Base-by-base conservation (phyloP, 139 green algal species). In the Chlamydomonas eustigma region DNA sequence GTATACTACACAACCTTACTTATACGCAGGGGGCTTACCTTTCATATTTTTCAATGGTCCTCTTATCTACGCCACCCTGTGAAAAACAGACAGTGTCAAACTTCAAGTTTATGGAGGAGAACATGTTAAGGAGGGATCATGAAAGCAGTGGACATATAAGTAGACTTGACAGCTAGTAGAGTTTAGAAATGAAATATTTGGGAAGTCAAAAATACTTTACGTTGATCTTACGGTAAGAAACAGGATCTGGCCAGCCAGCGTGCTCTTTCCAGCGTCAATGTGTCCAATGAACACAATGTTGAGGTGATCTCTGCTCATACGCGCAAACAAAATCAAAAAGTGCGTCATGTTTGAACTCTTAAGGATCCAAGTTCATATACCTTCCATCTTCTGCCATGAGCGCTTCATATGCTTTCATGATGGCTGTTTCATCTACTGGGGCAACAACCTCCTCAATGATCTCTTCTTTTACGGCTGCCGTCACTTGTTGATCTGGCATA, bases 211-310 rank as follows among this genome's bases (percentile, higher is more conserved):
- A n/a, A n/a, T n/a, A n/a, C n/a, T n/a, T n/a, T n/a, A n/a, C n/a
- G n/a, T n/a, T n/a, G 44, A 12, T 58, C 52, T n/a, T 63, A 91
- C 88, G 44, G 93, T 97, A 3, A 95, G 71, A 78, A 95, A 97
- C 4, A 99, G 87, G 72, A 99, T 99, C 73, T 98, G 95, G 0
- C 96, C 96, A 12, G 94, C 96, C 4, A 97, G 93, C 2, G 96
- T 99, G 8, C 89, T 97, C 84, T 99, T 99, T 64, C 96, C 96
- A 5, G 96, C 96, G 75, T 99, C 96, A 64, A 99, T 96, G 82
- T 99, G 96, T 6, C 96, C 96, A 65, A 99, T 99, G 90, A 99
- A 99, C 12, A 99, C 95, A 6, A 99, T 82, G 87, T 99, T 99
- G 6, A 98, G 73, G 83, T 99, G 96, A 51, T 98, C 92, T 44